Evolutionary conservation across 768 basidiomycete genomes (phyloP).

Genomic region (Amanita jacksonii): DNA sequence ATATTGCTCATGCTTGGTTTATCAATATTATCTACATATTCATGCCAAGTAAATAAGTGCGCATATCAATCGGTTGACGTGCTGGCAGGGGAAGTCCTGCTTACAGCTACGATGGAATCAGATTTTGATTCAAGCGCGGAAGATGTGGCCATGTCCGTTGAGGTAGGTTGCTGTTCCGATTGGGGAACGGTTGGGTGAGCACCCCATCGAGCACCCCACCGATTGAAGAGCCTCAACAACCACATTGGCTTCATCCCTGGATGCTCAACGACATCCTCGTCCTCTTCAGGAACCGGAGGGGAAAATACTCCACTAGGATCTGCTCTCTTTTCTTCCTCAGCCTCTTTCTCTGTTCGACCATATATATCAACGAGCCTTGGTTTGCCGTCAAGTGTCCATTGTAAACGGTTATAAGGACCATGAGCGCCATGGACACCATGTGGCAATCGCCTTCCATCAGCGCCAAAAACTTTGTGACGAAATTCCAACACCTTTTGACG

Average conservation of each 20-base stretch:
- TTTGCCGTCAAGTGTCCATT: conserved; percentile 60
- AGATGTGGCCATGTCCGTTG: conserved; percentile 1
- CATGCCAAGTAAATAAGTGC: neutral
- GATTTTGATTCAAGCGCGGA: neutral
- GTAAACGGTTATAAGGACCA: conserved; percentile 52
- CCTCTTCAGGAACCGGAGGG: conserved; percentile 21
- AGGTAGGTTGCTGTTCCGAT: neutral
- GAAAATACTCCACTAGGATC: conserved; percentile 12
- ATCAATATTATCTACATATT: neutral
- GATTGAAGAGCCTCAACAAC: conserved; percentile 67
- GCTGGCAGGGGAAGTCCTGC: neutral
- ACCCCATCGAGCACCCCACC: conserved; percentile 63
- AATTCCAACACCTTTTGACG: conserved; percentile 55
- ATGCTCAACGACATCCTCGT: conserved; percentile 48
- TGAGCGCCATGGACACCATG: conserved; percentile 46
- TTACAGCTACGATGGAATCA: neutral
- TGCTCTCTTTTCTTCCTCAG: conserved; percentile 51
- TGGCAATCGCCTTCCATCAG: conserved; percentile 39
- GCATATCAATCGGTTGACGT: neutral
- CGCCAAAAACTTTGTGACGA: conserved; percentile 62
- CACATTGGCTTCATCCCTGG: conserved; percentile 63
- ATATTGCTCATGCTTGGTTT: conserved; percentile 1
- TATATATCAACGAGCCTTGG: conserved; percentile 54
- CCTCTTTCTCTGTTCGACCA: conserved; percentile 71
- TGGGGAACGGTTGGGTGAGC: conserved; percentile 16